Evolutionary conservation across 352 stramenopile species (phyloP).

Genomic region (Aphanomyces euteiches): DNA sequence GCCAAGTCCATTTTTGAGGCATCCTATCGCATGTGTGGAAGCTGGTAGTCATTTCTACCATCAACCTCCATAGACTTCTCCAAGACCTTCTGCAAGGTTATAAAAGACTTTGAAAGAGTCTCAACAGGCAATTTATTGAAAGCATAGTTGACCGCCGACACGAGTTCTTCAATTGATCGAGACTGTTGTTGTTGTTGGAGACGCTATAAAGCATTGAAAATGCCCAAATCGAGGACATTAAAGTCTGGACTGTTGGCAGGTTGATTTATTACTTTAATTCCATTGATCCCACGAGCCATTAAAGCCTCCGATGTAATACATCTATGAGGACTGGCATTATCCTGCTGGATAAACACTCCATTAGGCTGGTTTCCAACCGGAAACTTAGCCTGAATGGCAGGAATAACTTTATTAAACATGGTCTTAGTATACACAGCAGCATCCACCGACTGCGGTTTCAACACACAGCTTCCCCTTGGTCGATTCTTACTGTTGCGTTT

Average conservation of each 20-base stretch:
- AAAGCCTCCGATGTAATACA: neutral
- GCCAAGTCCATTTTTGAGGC: neutral
- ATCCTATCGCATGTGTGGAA: slow-evolving; percentile 10
- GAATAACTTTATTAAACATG: neutral
- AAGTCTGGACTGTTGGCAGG: neutral
- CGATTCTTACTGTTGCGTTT: neutral
- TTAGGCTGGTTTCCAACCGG: neutral
- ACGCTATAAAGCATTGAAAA: neutral
- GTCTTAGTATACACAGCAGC: neutral
- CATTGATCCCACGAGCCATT: neutral
- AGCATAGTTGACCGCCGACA: neutral
- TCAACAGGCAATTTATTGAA: neutral
- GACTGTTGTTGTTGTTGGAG: neutral
- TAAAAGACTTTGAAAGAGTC: neutral
- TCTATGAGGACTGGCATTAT: slow-evolving; percentile 4
- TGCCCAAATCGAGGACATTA: neutral
- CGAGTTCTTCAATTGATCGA: neutral
- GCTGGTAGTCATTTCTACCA: slow-evolving; percentile 1
- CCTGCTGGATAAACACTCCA: neutral
- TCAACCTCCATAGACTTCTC: neutral
- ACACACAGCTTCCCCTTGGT: neutral
- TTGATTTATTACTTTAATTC: neutral
- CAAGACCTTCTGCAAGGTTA: neutral
- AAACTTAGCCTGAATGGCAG: slow-evolving; percentile 3
- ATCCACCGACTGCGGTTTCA: neutral